Conservation (phyloP, 148 eudicot species). For the Rhododendron simsii region DNA sequence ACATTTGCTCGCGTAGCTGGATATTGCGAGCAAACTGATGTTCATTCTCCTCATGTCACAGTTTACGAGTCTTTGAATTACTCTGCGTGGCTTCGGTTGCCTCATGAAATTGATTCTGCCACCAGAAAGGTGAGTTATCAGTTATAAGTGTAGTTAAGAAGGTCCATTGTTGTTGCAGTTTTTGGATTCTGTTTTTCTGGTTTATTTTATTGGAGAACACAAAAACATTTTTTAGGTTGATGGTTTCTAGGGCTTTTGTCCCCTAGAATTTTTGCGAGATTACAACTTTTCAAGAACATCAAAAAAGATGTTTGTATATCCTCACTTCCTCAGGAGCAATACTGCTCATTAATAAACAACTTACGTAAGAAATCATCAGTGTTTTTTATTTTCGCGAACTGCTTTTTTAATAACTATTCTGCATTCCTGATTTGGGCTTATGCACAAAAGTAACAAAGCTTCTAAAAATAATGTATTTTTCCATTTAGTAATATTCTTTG, state of each 20-base stretch:
- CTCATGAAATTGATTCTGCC: conserved; percentile 43
- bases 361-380: no score
- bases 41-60: conserved; percentile 41
- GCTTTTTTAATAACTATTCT: no score
- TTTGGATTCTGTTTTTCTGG: neutral
- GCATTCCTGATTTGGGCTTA: no score
- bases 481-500: neutral
- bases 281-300: no score
- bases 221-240: neutral
- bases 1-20: conserved; percentile 66
- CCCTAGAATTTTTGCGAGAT: no score
- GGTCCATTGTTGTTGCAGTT: neutral
- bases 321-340: no score
- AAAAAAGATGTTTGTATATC: no score
- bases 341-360: no score
- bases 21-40: conserved; percentile 37
- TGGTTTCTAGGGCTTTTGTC: no score
- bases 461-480: neutral
- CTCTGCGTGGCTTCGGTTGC: conserved; percentile 73
- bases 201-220: neutral
- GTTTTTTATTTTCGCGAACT: no score
- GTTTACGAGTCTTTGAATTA: conserved; percentile 61
- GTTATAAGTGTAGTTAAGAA: neutral
- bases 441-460: neutral
- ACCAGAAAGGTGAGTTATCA: conserved; percentile 42